Evolutionary conservation across 129 eudicot species (phyloP).

Genomic region (Artemisia annua): DNA sequence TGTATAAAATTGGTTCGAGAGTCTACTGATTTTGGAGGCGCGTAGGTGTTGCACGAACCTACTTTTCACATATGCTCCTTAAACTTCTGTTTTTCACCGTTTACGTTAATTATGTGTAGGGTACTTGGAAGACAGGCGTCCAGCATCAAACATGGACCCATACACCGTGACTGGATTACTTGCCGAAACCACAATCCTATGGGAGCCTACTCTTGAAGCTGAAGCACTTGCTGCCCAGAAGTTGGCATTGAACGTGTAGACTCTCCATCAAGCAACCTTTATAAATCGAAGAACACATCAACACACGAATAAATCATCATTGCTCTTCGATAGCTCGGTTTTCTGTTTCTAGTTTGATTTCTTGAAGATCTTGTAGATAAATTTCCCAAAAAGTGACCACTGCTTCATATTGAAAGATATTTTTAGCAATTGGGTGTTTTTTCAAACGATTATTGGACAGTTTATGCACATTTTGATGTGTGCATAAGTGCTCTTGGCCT

Average conservation of each 20-base stretch:
- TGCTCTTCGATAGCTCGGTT: slow-evolving; percentile 1
- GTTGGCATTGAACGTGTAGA: slow-evolving; percentile 70
- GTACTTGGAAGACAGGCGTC: slow-evolving; percentile 98
- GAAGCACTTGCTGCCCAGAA: slow-evolving; percentile 99
- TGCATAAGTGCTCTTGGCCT: slow-evolving; percentile 13
- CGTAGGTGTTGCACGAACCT: too few relatives aligned
- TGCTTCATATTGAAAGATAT: slow-evolving; percentile 29
- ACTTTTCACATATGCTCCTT: background rate
- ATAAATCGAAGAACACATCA: slow-evolving; percentile 10
- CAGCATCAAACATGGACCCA: slow-evolving; percentile 99
- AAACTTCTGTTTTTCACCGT: slow-evolving; percentile 3
- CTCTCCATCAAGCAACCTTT: background rate
- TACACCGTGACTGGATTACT: slow-evolving; percentile 83
- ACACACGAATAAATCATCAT: slow-evolving; percentile 6
- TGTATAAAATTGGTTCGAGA: background rate
- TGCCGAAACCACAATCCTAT: slow-evolving; percentile 88
- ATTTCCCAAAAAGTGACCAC: slow-evolving; percentile 19
- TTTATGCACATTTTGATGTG: slow-evolving; percentile 36
- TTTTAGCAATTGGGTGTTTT: slow-evolving; percentile 27
- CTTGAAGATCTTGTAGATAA: slow-evolving; percentile 60
- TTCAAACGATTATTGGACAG: slow-evolving; percentile 23
- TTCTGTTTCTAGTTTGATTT: slow-evolving; percentile 40
- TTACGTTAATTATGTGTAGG: slow-evolving; percentile 39
- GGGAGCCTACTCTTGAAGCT: slow-evolving; percentile 97
- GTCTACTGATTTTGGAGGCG: background rate